phyloP scores from a whole-genome alignment of 176 grass and related monocot species.

The Oryza nivara region DNA sequence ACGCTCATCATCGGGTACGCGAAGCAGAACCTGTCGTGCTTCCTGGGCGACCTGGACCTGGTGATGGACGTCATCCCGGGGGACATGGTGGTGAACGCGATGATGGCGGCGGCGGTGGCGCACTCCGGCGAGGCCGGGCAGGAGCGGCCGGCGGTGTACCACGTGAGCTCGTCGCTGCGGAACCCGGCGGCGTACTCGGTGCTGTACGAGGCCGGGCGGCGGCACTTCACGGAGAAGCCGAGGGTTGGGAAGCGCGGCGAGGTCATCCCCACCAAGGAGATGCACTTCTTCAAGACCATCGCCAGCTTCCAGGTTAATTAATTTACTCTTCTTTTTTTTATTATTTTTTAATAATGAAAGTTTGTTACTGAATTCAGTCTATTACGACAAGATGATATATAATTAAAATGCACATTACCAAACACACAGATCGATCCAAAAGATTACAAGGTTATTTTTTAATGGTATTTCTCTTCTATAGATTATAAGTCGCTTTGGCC shows the following conservation, averaged over 20 bases:
- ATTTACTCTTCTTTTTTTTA: not conserved
- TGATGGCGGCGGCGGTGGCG: conserved; percentile 60
- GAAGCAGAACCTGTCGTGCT: conserved; percentile 76
- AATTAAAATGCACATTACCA: no score
- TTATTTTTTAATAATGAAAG: no score
- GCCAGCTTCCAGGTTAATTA: conserved; percentile 27
- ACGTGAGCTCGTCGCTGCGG: conserved; percentile 59
- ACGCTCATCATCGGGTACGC: conserved; percentile 72
- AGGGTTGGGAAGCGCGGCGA: conserved; percentile 57
- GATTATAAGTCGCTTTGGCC: no score
- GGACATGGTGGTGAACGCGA: conserved; percentile 91
- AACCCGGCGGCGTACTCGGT: conserved; percentile 62
- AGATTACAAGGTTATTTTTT: no score
- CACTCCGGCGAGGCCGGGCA: conserved; percentile 29
- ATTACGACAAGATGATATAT: no score
- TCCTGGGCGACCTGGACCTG: conserved; percentile 56
- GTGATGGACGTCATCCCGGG: conserved; percentile 81
- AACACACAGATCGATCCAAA: no score
- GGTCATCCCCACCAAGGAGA: conserved; percentile 50
- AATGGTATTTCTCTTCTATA: no score
- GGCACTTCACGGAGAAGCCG: conserved; percentile 77
- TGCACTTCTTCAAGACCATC: conserved; percentile 66
- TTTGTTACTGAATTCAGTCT: no score
- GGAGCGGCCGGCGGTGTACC: conserved; percentile 41
- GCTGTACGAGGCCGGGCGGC: conserved; percentile 52